These are phyloP conservation scores for Metarhizium humberi DNA, from an alignment of 2,329 filamentous ascomycete genomes.

Conservation along the genomic window DNA sequence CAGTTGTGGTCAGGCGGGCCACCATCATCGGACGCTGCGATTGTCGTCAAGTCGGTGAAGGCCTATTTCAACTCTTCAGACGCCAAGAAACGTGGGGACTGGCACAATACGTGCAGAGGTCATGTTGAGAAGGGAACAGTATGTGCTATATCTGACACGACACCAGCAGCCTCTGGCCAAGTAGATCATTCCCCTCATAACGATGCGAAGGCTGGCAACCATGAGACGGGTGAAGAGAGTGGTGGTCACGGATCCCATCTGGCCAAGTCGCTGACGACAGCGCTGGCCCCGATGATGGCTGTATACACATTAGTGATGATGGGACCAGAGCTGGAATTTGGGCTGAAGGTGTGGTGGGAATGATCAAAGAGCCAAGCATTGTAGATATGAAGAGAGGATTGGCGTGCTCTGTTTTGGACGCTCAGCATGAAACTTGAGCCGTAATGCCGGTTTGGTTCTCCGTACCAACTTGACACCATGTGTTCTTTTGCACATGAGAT, in stretches of 20 bases:
- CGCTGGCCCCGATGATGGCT: neutral
- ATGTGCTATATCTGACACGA: conserved; percentile 16
- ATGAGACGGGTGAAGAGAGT: neutral
- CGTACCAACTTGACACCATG: neutral
- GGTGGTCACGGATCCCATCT: neutral
- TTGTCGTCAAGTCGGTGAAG: conserved; percentile 62
- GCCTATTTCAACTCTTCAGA: conserved; percentile 70
- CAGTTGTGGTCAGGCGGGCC: conserved; percentile 62
- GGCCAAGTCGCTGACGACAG: neutral
- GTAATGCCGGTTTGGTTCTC: neutral
- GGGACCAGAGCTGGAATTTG: neutral
- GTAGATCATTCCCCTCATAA: conserved; percentile 13
- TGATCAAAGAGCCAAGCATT: neutral
- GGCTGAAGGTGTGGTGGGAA: neutral
- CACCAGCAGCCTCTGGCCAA: conserved; percentile 13
- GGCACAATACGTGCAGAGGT: conserved; percentile 4
- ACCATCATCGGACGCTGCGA: conserved; percentile 49
- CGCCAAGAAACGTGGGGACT: conserved; percentile 3
- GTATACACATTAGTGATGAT: neutral
- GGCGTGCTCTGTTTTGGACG: neutral
- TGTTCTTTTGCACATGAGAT: neutral
- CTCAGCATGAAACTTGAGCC: no score
- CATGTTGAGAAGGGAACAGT: conserved; percentile 4
- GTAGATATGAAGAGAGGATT: neutral
- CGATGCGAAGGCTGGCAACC: neutral